Evolutionary conservation across 2,329 filamentous ascomycete genomes (phyloP).

Genomic region (Pseudogymnoascus sp.): DNA sequence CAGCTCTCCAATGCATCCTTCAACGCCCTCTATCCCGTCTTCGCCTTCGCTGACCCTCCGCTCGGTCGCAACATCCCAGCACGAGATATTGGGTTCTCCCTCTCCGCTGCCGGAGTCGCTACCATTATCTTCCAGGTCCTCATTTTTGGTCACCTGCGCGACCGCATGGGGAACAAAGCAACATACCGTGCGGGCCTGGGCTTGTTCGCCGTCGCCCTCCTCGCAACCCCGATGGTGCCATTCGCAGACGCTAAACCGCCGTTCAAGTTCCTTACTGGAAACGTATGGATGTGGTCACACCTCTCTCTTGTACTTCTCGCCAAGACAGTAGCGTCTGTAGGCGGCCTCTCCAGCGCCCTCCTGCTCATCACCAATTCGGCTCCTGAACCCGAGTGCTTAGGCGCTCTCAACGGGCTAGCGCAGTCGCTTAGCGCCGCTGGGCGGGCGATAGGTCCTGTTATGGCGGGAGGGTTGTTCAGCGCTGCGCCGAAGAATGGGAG

Average conservation of each 20-base stretch:
- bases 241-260: conserved; percentile 55
- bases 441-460: conserved; percentile 77
- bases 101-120: conserved; percentile 74
- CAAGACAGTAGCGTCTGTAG: conserved; percentile 85
- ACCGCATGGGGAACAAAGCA: conserved; percentile 73
- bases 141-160: conserved; percentile 70
- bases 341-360: conserved; percentile 81
- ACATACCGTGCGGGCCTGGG: conserved; percentile 74
- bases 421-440: conserved; percentile 90
- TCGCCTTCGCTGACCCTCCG: conserved; percentile 66
- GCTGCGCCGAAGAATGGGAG: conserved; percentile 74
- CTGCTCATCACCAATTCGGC: conserved; percentile 89
- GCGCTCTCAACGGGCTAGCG: conserved; percentile 85
- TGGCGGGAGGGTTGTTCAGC: conserved; percentile 81
- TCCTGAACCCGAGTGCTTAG: conserved; percentile 74
- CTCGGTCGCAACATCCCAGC: conserved; percentile 69
- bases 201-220: conserved; percentile 73
- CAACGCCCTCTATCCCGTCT: conserved; percentile 92
- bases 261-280: conserved; percentile 53
- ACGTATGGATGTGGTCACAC: conserved; percentile 68
- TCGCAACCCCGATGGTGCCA: conserved; percentile 83
- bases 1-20: conserved; percentile 91
- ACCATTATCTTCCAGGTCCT: conserved; percentile 88
- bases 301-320: conserved; percentile 72
- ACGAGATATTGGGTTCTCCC: conserved; percentile 71